Conservation (phyloP, 208 protist genomes). For the Paratrypanosoma confusum region DNA sequence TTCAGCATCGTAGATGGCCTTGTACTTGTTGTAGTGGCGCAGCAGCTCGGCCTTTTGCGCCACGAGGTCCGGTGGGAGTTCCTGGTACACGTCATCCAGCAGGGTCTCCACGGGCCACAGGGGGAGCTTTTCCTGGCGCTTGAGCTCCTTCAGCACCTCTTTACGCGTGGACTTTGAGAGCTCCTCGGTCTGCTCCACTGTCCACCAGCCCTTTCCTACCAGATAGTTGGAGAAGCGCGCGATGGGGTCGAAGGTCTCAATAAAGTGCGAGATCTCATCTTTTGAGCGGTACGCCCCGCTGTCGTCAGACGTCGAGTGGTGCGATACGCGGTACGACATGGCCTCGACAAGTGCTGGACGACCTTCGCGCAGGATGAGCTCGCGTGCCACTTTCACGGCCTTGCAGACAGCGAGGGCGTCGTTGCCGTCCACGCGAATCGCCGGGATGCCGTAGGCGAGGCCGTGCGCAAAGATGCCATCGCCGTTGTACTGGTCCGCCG, state of each 20-base stretch:
- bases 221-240: conserved; percentile 60
- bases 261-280: conserved; percentile 53
- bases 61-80: conserved; percentile 30
- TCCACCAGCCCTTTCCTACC: conserved; percentile 46
- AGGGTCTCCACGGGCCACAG: conserved; percentile 37
- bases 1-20: conserved; percentile 21
- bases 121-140: conserved; percentile 57
- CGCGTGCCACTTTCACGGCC: conserved; percentile 75
- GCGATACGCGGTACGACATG: conserved; percentile 92
- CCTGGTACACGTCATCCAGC: conserved; percentile 52
- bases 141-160: conserved; percentile 40
- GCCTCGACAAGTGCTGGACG: conserved; percentile 93
- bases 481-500: conserved; percentile 91
- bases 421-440: conserved; percentile 94
- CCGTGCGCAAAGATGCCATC: conserved; percentile 86
- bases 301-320: conserved; percentile 96
- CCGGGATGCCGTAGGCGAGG: conserved; percentile 78
- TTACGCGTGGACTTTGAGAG: conserved; percentile 30
- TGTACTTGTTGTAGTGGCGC: conserved; percentile 46
- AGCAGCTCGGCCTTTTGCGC: conserved; percentile 32
- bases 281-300: conserved; percentile 76
- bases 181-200: conserved; percentile 22
- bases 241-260: conserved; percentile 43
- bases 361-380: conserved; percentile 68
- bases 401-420: conserved; percentile 93